Percentiles rank a stretch among this genome's conserved stretches.
These are phyloP conservation scores for Hypoxylon sp. DNA, from an alignment of 2,329 filamentous ascomycete species.

Conservation along the genomic window DNA sequence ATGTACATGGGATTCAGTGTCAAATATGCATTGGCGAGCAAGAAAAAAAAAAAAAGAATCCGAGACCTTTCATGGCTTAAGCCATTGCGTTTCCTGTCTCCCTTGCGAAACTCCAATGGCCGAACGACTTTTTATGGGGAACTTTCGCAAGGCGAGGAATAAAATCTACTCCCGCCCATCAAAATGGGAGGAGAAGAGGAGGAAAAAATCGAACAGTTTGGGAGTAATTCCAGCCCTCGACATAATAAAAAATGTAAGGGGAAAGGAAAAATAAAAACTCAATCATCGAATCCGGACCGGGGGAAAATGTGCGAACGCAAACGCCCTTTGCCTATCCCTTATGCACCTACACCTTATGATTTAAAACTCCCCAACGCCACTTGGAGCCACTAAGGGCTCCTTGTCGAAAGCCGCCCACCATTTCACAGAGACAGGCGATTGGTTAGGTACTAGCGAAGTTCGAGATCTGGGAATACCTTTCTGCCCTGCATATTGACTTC, in stretches of 20 bases:
- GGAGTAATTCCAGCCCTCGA: constrained; percentile 14
- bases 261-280: background rate
- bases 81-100: constrained; percentile 15
- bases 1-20: constrained; percentile 23
- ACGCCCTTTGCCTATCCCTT: constrained; percentile 32
- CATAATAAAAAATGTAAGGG: constrained; percentile 3
- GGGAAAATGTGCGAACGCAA: constrained; percentile 8
- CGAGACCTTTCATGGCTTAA: constrained; percentile 8
- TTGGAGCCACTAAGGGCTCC: constrained; percentile 8
- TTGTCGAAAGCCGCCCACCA: constrained; percentile 13
- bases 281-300: constrained; percentile 18
- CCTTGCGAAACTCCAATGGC: constrained; percentile 25
- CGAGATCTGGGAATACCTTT: constrained; percentile 70
- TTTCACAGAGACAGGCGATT: constrained; percentile 10
- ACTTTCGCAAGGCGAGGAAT: constrained; percentile 22
- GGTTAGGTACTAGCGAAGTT: constrained; percentile 63
- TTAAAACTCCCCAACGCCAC: constrained; percentile 34
- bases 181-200: background rate
- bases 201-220: background rate
- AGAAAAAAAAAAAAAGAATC: constrained; percentile 4
- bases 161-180: constrained; percentile 19
- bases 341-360: constrained; percentile 30
- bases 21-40: constrained; percentile 13
- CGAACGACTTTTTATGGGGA: constrained; percentile 30
- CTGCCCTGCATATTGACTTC: constrained; percentile 74